phyloP scores from a whole-genome alignment of 2,329 filamentous ascomycete species.

The Paecilomyces variotii region DNA sequence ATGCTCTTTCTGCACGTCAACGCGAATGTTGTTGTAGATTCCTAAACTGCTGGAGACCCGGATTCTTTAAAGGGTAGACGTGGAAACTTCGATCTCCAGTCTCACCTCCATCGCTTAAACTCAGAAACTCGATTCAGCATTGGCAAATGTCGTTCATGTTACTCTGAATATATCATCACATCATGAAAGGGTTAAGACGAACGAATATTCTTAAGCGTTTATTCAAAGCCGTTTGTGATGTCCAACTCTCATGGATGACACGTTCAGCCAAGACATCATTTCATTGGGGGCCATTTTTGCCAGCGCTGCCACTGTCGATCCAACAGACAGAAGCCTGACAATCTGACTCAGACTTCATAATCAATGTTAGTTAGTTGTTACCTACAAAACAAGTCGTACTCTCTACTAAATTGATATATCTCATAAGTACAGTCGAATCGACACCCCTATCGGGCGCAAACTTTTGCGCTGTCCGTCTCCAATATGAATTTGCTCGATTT shows the following conservation, averaged over 20 bases:
- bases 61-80: too few relatives aligned
- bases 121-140: too few relatives aligned
- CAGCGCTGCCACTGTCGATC: neutral
- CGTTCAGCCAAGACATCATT: neutral
- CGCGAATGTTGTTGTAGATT: too few relatives aligned
- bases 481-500: neutral
- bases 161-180: too few relatives aligned
- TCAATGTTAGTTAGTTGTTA: neutral
- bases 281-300: neutral
- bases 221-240: neutral
- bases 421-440: neutral
- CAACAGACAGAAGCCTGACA: neutral
- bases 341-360: neutral
- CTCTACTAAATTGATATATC: neutral
- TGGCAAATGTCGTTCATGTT: too few relatives aligned
- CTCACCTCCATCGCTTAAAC: too few relatives aligned
- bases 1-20: too few relatives aligned
- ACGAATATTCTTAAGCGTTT: neutral
- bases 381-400: neutral
- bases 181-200: too few relatives aligned
- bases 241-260: neutral
- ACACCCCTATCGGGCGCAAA: neutral
- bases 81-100: too few relatives aligned
- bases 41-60: too few relatives aligned
- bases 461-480: neutral